Evolutionary conservation across 2,329 filamentous ascomycete species (phyloP).

Genomic region (Fusarium sulawesiense): DNA sequence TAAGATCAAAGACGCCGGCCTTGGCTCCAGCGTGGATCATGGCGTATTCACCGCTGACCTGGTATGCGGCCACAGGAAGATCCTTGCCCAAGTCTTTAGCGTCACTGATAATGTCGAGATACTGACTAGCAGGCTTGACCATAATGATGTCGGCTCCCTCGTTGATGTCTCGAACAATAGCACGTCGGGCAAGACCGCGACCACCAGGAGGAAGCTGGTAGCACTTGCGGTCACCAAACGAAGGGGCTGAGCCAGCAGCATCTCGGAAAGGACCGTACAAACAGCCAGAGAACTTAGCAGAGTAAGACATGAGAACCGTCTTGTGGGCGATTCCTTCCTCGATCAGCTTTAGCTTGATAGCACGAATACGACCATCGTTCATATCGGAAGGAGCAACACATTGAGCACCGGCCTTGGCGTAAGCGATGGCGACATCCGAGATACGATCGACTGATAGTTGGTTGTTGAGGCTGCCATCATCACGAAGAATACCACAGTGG

Average conservation of each 20-base stretch:
- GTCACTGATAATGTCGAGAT: slow-evolving; percentile 97
- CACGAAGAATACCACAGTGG: slow-evolving; percentile 94
- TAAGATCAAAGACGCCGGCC: slow-evolving; percentile 95
- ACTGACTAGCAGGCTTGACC: slow-evolving; percentile 97
- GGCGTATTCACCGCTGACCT: slow-evolving; percentile 95
- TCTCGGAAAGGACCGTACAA: slow-evolving; percentile 98
- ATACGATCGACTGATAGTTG: slow-evolving; percentile 92
- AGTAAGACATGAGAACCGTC: slow-evolving; percentile 95
- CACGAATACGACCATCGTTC: slow-evolving; percentile 97
- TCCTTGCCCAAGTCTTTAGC: slow-evolving; percentile 94
- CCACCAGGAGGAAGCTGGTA: slow-evolving; percentile 96
- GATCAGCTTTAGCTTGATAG: slow-evolving; percentile 97
- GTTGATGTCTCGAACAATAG: slow-evolving; percentile 87
- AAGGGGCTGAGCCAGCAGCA: slow-evolving; percentile 89
- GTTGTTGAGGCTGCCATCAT: slow-evolving; percentile 94
- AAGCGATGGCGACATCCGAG: slow-evolving; percentile 96
- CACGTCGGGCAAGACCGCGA: slow-evolving; percentile 88
- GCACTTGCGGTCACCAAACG: slow-evolving; percentile 94
- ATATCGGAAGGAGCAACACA: slow-evolving; percentile 98
- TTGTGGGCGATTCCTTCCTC: slow-evolving; percentile 93
- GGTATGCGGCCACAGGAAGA: slow-evolving; percentile 93
- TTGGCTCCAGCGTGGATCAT: slow-evolving; percentile 98
- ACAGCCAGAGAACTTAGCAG: slow-evolving; percentile 96
- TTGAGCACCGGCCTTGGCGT: slow-evolving; percentile 94
- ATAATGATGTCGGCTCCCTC: slow-evolving; percentile 99